Base-by-base conservation (phyloP, 345 rosid genomes). In the Clausena lansium region DNA sequence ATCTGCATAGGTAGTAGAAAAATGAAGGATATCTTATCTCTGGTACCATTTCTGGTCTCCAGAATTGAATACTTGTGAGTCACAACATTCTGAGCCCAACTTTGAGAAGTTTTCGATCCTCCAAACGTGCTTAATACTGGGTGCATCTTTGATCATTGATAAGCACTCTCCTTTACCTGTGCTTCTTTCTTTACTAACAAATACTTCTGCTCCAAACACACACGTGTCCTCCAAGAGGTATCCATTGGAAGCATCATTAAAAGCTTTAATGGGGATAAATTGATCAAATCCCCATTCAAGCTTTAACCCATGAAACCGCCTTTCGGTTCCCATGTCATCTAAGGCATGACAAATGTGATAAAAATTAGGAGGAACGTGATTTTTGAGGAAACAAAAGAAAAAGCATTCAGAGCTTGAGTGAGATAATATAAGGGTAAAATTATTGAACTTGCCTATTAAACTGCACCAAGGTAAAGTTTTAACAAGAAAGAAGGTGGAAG, bases 151-250 rank as follows among this genome's bases (percentile, higher is more conserved):
- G 10, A 76, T 5, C 86, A 84, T 74, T 17, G 64, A 72, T 52
- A 88, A 71, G 59, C 75, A 69, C 77, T 88, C 89, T 69, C 83
- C 84, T 58, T 62, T 81, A n/a, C 85, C 84, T 2, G 77, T 58
- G 79, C 81, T 73, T 45, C 64, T 81, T 80, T 85, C 92, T 80
- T 70, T 83, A 9, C 72, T 7, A 22, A 84, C 85, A 50, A 83
- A 84, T 4, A 88, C 85, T 76, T 89, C 90, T 10, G 75, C 88
- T 11, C 92, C 92, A 28, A 89, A 33, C 13, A 80, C 82, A 32
- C 87, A 85, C 7, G 81, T 55, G 76, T 85, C 88, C 1, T 84
- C 86, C 62, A 82, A 62, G 0, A 85, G 82, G 80, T 80, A 84
- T 28, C 87, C 92, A 25, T 82, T 82, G 14, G 64, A 76, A 20